Percentiles rank a stretch among this genome's conserved stretches.
Evolutionary conservation across 139 green algal species (phyloP).

Genomic region (Chlorella sorokiniana): DNA sequence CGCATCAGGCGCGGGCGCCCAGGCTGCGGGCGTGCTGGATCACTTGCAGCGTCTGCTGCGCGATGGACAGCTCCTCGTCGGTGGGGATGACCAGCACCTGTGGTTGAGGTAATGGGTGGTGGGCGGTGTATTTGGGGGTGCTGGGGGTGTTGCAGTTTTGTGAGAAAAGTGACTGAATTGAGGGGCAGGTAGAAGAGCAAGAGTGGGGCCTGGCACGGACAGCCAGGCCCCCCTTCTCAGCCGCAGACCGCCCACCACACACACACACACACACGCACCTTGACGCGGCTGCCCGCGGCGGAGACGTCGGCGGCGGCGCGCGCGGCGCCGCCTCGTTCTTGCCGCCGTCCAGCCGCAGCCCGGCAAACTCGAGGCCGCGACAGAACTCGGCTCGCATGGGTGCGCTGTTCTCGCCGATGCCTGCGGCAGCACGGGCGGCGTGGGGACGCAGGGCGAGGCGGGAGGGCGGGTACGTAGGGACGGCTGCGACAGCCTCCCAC

Average conservation of each 20-base stretch:
- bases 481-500: too few species aligned
- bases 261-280: background rate
- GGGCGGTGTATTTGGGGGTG: too few species aligned
- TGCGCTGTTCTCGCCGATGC: slow-evolving; percentile 50
- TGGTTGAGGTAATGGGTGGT: background rate
- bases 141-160: too few species aligned
- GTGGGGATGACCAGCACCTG: slow-evolving; percentile 83
- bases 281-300: background rate
- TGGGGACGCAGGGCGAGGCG: background rate
- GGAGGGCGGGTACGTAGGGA: background rate
- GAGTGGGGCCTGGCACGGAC: too few species aligned
- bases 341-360: slow-evolving; percentile 68
- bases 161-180: too few species aligned
- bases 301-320: slow-evolving; percentile 17
- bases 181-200: too few species aligned
- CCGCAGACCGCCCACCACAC: background rate
- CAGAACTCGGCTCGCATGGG: slow-evolving; percentile 17
- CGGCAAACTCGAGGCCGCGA: slow-evolving; percentile 44
- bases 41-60: slow-evolving; percentile 77
- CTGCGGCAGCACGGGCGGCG: background rate
- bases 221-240: background rate
- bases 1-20: background rate
- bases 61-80: slow-evolving; percentile 91
- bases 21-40: background rate
- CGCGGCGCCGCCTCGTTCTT: slow-evolving; percentile 63